Conservation (phyloP, 2,329 filamentous ascomycete genomes). For the Stagonosporopsis cucurbitacearum region DNA sequence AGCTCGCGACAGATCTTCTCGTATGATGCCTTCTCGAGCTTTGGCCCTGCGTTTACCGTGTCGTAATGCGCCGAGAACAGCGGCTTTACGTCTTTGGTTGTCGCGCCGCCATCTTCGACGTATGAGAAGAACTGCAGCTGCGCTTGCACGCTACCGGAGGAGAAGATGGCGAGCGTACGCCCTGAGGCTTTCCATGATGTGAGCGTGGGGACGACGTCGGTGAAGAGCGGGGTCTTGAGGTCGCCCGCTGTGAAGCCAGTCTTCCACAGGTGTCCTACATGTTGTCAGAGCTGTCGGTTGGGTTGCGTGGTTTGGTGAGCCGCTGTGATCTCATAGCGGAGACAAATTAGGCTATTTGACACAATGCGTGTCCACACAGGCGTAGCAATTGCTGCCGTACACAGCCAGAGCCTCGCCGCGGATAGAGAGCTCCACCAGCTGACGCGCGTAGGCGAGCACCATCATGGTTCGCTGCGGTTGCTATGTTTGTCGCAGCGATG, state of each 20-base stretch:
- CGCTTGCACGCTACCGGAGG: conserved; percentile 78
- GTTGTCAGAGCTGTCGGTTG: conserved; percentile 32
- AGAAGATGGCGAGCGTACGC: conserved; percentile 75
- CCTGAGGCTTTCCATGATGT: conserved; percentile 63
- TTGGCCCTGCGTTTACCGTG: conserved; percentile 79
- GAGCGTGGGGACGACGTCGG: conserved; percentile 72
- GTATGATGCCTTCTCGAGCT: conserved; percentile 73
- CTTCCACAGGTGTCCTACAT: conserved; percentile 72
- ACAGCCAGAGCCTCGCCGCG: conserved; percentile 1
- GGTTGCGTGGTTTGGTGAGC: conserved; percentile 8
- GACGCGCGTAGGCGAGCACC: conserved; percentile 14
- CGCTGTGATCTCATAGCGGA: conserved; percentile 20
- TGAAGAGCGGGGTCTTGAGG: conserved; percentile 75
- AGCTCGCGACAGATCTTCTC: conserved; percentile 64
- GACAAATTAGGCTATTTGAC: conserved; percentile 16
- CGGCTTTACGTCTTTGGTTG: conserved; percentile 51
- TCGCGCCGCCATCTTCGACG: conserved; percentile 43
- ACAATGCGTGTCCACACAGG: conserved; percentile 4
- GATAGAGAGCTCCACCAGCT: conserved; percentile 1
- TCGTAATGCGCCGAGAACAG: conserved; percentile 64
- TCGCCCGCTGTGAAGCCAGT: conserved; percentile 73
- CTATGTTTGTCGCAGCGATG: conserved; percentile 34
- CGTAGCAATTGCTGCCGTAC: not conserved
- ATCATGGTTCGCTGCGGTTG: conserved; percentile 24
- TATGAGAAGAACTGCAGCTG: conserved; percentile 81